phyloP scores from a whole-genome alignment of 805 yeast genomes.

The Debaryomyces tyrocola region DNA sequence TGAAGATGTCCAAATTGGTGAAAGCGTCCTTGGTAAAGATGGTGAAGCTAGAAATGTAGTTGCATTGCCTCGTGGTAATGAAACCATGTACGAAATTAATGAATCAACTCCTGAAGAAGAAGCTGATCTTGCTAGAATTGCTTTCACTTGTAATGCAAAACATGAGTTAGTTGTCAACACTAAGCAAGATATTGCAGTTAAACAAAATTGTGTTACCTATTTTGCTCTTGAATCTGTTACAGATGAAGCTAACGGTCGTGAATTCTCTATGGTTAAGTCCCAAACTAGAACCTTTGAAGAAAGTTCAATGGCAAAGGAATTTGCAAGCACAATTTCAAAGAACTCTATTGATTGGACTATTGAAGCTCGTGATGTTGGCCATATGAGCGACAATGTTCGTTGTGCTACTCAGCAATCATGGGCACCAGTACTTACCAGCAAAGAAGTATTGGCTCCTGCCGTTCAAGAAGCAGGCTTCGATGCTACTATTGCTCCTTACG shows the following conservation, averaged over 20 bases:
- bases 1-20: conserved; percentile 37
- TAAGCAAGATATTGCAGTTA: conserved; percentile 21
- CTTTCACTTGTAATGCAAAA: conserved; percentile 35
- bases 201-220: conserved; percentile 19
- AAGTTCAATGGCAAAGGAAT: conserved; percentile 18
- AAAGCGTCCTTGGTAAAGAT: conserved; percentile 43
- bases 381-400: conserved; percentile 26
- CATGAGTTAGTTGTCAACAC: conserved; percentile 42
- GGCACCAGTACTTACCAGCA: conserved; percentile 35
- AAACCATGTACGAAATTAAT: conserved; percentile 39
- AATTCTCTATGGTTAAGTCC: conserved; percentile 20
- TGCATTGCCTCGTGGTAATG: conserved; percentile 43
- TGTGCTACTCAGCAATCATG: conserved; percentile 30
- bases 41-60: conserved; percentile 40
- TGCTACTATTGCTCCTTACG: conserved; percentile 17
- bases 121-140: conserved; percentile 8
- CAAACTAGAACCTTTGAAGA: conserved; percentile 19
- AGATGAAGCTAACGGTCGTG: conserved; percentile 7
- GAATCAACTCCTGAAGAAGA: conserved; percentile 25
- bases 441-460: conserved; percentile 25
- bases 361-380: conserved; percentile 37
- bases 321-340: conserved; percentile 12
- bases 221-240: conserved; percentile 14
- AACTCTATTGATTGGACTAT: conserved; percentile 34
- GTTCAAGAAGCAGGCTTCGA: conserved; percentile 19